Conservation (phyloP, 2,329 filamentous ascomycete genomes). For the Pestalotiopsis sp. region DNA sequence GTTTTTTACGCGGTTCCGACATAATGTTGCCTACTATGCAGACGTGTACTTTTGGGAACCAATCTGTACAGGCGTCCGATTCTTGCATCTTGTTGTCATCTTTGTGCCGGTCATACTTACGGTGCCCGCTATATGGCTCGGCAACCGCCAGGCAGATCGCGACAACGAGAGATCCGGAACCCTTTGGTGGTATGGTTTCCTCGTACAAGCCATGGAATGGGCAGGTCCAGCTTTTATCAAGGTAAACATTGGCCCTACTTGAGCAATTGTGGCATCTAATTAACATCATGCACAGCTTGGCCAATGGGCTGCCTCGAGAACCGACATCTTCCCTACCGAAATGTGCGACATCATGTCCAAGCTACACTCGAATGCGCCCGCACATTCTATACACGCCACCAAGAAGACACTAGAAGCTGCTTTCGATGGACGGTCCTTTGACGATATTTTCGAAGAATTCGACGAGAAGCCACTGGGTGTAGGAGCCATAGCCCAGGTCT, state of each 20-base stretch:
- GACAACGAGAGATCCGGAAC: conserved; percentile 81
- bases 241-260: conserved; percentile 46
- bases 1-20: conserved; percentile 59
- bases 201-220: conserved; percentile 14
- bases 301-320: conserved; percentile 96
- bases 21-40: conserved; percentile 65
- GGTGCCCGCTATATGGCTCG: conserved; percentile 82
- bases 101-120: conserved; percentile 88
- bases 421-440: conserved; percentile 78
- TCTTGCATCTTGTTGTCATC: conserved; percentile 82
- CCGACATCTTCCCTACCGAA: conserved; percentile 93
- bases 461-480: conserved; percentile 87
- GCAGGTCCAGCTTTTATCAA: conserved; percentile 78
- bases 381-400: conserved; percentile 81
- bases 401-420: conserved; percentile 79
- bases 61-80: conserved; percentile 82
- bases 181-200: conserved; percentile 82
- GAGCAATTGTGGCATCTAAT: background rate
- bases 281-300: conserved; percentile 65
- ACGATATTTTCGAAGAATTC: conserved; percentile 96
- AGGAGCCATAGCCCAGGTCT: conserved; percentile 95
- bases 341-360: conserved; percentile 94
- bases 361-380: conserved; percentile 90
- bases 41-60: conserved; percentile 83
- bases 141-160: conserved; percentile 60